These are phyloP conservation scores for Phytophthora quininea DNA, from an alignment of 352 stramenopile genomes.

Conservation along the genomic window DNA sequence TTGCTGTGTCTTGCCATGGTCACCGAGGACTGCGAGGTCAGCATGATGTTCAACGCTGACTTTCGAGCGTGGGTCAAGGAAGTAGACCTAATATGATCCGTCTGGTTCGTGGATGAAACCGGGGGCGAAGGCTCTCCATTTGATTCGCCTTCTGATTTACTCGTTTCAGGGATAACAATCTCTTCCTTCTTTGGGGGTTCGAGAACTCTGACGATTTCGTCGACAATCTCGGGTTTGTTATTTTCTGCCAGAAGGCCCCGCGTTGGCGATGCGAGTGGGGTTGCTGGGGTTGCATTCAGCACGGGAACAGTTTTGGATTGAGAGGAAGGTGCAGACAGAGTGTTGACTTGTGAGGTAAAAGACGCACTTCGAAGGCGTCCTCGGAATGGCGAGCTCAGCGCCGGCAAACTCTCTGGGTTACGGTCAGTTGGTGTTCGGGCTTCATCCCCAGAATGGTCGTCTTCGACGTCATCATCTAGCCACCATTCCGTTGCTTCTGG, in stretches of 20 bases:
- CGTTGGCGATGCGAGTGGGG: background rate
- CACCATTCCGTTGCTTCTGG: constrained; percentile 22
- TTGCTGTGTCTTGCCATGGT: constrained; percentile 39
- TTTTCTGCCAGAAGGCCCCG: background rate
- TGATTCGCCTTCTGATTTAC: constrained; percentile 10
- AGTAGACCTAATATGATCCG: constrained; percentile 13
- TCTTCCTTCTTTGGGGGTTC: background rate
- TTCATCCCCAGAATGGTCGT: background rate
- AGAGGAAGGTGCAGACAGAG: constrained; percentile 1
- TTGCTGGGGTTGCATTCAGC: constrained; percentile 12
- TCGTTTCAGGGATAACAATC: constrained; percentile 7
- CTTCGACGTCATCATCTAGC: constrained; percentile 4
- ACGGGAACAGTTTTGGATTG: constrained; percentile 20
- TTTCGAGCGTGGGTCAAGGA: constrained; percentile 36
- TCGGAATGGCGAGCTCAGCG: background rate
- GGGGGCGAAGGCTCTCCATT: constrained; percentile 1
- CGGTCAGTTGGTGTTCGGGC: background rate
- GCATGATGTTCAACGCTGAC: constrained; percentile 52
- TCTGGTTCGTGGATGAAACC: constrained; percentile 15
- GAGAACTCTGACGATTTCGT: background rate
- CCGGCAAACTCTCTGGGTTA: background rate
- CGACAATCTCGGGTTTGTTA: constrained; percentile 1
- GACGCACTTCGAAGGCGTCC: background rate
- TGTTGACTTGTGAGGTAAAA: constrained; percentile 11
- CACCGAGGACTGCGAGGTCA: constrained; percentile 28